These are phyloP conservation scores for Yamadazyma triangularis DNA, from an alignment of 1,139 yeast genomes.

Conservation along the genomic window DNA sequence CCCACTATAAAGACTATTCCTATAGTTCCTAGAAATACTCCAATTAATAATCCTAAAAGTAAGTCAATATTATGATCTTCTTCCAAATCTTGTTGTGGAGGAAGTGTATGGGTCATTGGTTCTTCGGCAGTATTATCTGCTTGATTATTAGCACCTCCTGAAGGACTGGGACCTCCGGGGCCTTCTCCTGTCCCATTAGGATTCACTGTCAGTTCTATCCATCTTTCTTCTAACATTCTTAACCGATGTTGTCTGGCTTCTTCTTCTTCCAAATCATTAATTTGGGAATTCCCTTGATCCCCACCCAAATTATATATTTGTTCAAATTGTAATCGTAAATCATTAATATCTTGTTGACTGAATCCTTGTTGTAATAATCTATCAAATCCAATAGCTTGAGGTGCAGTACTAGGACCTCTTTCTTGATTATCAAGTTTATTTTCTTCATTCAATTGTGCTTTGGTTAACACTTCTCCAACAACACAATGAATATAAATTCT, in stretches of 20 bases:
- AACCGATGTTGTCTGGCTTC: constrained; percentile 35
- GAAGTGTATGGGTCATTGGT: constrained; percentile 13
- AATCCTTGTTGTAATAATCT: constrained; percentile 80
- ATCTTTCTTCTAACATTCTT: constrained; percentile 75
- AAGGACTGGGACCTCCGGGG: constrained; percentile 17
- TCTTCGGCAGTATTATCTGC: constrained; percentile 7
- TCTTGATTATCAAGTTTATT: constrained; percentile 55
- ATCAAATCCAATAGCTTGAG: constrained; percentile 84
- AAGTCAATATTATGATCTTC: constrained; percentile 50
- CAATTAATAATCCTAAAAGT: constrained; percentile 58
- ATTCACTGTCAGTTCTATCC: constrained; percentile 78
- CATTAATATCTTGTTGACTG: constrained; percentile 67
- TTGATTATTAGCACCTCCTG: constrained; percentile 5
- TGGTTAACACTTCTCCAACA: constrained; percentile 63
- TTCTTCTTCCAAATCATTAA: constrained; percentile 39
- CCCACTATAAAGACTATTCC: constrained; percentile 52
- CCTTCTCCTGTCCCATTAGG: no score
- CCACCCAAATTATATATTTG: constrained; percentile 41
- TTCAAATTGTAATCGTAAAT: constrained; percentile 70
- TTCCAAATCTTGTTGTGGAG: constrained; percentile 25
- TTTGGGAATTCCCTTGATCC: constrained; percentile 16
- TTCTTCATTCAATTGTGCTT: constrained; percentile 60
- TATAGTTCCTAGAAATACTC: constrained; percentile 60
- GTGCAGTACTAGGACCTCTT: constrained; percentile 42
- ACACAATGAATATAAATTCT: constrained; percentile 71